Evolutionary conservation across 169 alveolate species (phyloP).

Genomic region (Plasmodium malariae): DNA sequence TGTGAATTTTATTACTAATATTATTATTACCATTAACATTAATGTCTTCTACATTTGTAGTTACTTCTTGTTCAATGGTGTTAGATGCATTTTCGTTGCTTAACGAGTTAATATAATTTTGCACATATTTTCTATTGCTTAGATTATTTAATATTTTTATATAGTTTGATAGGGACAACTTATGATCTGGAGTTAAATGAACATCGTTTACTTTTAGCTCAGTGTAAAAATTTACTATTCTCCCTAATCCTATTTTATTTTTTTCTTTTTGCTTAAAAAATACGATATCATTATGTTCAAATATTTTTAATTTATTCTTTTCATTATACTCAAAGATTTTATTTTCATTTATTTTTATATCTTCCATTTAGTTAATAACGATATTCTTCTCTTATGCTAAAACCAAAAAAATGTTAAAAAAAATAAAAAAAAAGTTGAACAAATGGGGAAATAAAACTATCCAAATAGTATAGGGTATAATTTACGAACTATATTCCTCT

Average conservation of each 20-base stretch:
- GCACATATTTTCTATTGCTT: constrained; percentile 32
- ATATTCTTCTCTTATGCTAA: constrained; percentile 22
- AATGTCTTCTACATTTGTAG: no score
- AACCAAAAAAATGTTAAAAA: not conserved
- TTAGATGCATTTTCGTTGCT: not conserved
- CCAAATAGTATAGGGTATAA: not conserved
- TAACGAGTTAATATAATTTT: constrained; percentile 12
- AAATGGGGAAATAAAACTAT: not conserved
- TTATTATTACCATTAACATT: not conserved
- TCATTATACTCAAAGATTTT: constrained; percentile 6
- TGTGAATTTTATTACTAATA: not conserved
- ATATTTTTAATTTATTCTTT: constrained; percentile 14
- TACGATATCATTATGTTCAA: constrained; percentile 55
- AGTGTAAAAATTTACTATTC: constrained; percentile 37
- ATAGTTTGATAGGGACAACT: constrained; percentile 1
- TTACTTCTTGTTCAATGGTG: not conserved
- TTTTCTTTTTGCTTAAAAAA: constrained; percentile 53
- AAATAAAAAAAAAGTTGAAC: not conserved
- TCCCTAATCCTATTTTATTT: constrained; percentile 54
- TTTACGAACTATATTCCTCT: constrained; percentile 2
- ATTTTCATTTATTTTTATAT: constrained; percentile 16
- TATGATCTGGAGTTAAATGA: not conserved
- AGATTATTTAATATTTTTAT: constrained; percentile 52
- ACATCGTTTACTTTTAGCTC: constrained; percentile 49
- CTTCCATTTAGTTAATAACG: constrained; percentile 55